phyloP scores from a whole-genome alignment of 352 stramenopile species.

The Globisporangium spinosum region DNA sequence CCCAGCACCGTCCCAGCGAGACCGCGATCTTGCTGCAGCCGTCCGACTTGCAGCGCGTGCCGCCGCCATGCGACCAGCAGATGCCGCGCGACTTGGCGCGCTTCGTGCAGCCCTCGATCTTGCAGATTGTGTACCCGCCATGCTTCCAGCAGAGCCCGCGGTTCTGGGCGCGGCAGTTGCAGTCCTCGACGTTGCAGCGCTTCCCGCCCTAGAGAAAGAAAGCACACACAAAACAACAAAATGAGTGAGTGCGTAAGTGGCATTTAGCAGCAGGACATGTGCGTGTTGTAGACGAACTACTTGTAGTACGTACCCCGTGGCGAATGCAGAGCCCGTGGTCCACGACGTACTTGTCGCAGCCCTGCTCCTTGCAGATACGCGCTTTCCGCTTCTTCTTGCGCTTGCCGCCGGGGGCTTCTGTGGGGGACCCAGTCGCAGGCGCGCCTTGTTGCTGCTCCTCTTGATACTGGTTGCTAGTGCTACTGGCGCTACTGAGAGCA shows the following conservation, averaged over 20 bases:
- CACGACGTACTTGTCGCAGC: conserved; percentile 44
- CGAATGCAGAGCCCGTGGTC: conserved; percentile 43
- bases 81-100: conserved; percentile 23
- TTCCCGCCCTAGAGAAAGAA: conserved; percentile 32
- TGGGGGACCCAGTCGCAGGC: neutral
- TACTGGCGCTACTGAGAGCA: neutral
- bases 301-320: conserved; percentile 25
- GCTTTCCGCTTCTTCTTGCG: conserved; percentile 43
- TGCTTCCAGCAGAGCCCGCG: conserved; percentile 55
- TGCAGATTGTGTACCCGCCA: conserved; percentile 33
- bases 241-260: neutral
- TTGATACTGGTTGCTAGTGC: neutral
- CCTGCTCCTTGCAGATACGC: conserved; percentile 33
- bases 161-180: conserved; percentile 52
- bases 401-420: neutral
- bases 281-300: neutral
- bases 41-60: conserved; percentile 38
- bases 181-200: conserved; percentile 44
- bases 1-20: neutral
- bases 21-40: conserved; percentile 21
- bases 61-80: conserved; percentile 26
- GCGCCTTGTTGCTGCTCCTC: neutral
- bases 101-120: conserved; percentile 34
- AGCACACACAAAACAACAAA: neutral
- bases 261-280: neutral